A percentile compares a stretch with the other conserved stretches of the same genome.
Conservation (phyloP, 495 filamentous ascomycete species). For the Penicillium parvum region DNA sequence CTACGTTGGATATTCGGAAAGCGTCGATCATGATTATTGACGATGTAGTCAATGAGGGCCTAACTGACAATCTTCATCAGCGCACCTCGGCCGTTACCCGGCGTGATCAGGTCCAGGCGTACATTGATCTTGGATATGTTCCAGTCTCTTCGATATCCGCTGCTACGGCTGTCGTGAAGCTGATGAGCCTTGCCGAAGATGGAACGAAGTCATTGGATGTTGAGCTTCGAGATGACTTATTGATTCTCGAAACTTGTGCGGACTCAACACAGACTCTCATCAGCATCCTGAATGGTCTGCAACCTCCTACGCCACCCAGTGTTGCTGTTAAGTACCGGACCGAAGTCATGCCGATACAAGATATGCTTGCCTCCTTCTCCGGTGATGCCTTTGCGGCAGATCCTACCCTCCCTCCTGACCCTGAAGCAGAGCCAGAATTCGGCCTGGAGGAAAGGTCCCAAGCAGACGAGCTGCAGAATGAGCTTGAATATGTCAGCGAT, state of each 20-base stretch:
- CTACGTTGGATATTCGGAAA: slow-evolving; percentile 64
- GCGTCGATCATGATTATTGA: slow-evolving; percentile 82
- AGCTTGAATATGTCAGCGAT: slow-evolving; percentile 60
- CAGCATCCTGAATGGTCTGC: slow-evolving; percentile 71
- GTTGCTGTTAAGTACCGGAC: slow-evolving; percentile 83
- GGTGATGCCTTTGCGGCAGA: slow-evolving; percentile 68
- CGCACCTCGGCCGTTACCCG: slow-evolving; percentile 45
- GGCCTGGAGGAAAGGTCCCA: slow-evolving; percentile 12
- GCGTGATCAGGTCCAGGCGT: slow-evolving; percentile 57
- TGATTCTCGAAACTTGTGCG: slow-evolving; percentile 91
- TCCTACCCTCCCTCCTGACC: slow-evolving; percentile 10
- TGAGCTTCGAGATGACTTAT: slow-evolving; percentile 75
- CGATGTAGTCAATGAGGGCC: slow-evolving; percentile 54
- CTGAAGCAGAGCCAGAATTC: slow-evolving; percentile 8
- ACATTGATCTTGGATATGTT: slow-evolving; percentile 73
- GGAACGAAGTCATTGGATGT: slow-evolving; percentile 67
- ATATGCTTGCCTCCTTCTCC: slow-evolving; percentile 85
- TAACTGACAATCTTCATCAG: slow-evolving; percentile 39
- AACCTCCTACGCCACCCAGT: slow-evolving; percentile 75
- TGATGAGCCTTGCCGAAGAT: slow-evolving; percentile 47
- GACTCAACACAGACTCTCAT: slow-evolving; percentile 95
- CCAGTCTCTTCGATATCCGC: slow-evolving; percentile 80
- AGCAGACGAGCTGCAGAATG: slow-evolving; percentile 43
- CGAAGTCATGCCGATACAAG: slow-evolving; percentile 74
- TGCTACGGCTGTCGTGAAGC: slow-evolving; percentile 59